Evolutionary conservation across 2,329 filamentous ascomycete species (phyloP).

Genomic region (Colletotrichum sojae): DNA sequence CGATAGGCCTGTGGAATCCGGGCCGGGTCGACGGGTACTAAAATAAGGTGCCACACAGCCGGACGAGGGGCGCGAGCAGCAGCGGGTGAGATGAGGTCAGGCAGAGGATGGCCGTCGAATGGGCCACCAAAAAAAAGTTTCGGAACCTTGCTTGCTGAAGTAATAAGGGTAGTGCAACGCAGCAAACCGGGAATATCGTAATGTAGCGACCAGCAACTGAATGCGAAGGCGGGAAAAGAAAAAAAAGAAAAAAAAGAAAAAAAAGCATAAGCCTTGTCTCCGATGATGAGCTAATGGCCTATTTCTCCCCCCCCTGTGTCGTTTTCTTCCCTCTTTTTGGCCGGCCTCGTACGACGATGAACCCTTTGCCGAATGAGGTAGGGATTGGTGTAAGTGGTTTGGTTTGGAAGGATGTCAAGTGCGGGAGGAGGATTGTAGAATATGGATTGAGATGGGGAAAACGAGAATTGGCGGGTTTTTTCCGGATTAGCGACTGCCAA

Average conservation of each 20-base stretch:
- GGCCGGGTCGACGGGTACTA: conserved; percentile 40
- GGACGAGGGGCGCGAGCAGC: conserved; percentile 29
- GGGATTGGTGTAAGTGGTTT: conserved; percentile 14
- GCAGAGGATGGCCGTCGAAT: conserved; percentile 17
- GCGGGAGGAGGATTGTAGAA: not conserved
- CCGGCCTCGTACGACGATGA: conserved; percentile 15
- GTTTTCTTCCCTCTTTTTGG: not conserved
- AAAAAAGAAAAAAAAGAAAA: not conserved
- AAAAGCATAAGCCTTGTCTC: conserved; percentile 23
- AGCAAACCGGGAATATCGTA: not conserved
- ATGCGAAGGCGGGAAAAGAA: not conserved
- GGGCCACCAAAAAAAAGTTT: conserved; percentile 30
- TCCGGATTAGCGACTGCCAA: conserved; percentile 25
- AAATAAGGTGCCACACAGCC: conserved; percentile 40
- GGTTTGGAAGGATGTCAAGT: not conserved
- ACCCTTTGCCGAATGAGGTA: conserved; percentile 23
- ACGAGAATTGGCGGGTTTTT: conserved; percentile 22
- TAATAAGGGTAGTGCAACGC: conserved; percentile 28
- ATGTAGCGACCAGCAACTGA: conserved; percentile 15
- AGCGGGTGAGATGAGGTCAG: conserved; percentile 21
- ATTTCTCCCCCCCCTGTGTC: not conserved
- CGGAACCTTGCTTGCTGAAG: conserved; percentile 40
- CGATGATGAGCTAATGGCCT: conserved; percentile 19
- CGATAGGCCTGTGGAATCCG: conserved; percentile 30
- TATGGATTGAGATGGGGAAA: conserved; percentile 16